phyloP scores from a whole-genome alignment of 2,329 filamentous ascomycete species.

The Nannizziopsis barbatae region DNA sequence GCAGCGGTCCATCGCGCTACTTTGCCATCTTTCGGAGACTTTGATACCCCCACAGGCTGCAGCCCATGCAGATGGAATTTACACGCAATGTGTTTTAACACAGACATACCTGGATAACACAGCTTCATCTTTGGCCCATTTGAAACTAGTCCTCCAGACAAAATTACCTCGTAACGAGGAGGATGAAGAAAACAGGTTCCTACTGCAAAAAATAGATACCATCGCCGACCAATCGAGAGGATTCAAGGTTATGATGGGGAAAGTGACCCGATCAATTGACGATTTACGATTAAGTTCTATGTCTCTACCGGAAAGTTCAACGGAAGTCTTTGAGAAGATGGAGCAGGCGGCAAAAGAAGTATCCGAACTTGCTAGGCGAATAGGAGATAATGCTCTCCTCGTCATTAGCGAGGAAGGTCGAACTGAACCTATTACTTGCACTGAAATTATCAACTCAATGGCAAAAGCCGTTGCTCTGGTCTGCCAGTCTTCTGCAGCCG shows the following conservation, averaged over 20 bases:
- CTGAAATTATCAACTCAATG: constrained; percentile 56
- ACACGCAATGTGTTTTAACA: constrained; percentile 64
- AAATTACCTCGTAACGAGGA: constrained; percentile 54
- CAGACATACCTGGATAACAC: constrained; percentile 74
- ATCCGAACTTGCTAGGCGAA: constrained; percentile 52
- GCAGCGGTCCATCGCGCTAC: constrained; percentile 70
- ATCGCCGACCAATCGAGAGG: constrained; percentile 67
- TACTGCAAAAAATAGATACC: constrained; percentile 58
- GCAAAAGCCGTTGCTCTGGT: constrained; percentile 23
- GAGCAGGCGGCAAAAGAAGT: constrained; percentile 55
- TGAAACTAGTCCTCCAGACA: constrained; percentile 56
- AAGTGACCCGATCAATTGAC: constrained; percentile 63
- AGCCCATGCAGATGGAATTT: constrained; percentile 64
- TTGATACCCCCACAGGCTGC: constrained; percentile 60
- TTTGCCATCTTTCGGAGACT: constrained; percentile 75
- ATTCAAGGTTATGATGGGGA: constrained; percentile 70
- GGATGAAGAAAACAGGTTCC: constrained; percentile 57
- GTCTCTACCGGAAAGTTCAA: constrained; percentile 57
- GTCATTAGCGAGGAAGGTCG: constrained; percentile 63
- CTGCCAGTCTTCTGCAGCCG: constrained; percentile 19
- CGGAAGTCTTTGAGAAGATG: constrained; percentile 58
- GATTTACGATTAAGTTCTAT: constrained; percentile 67
- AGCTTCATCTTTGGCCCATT: constrained; percentile 53
- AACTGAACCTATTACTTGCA: constrained; percentile 53
- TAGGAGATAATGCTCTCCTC: constrained; percentile 55